A percentile compares a stretch with the other conserved stretches of the same genome.
Evolutionary conservation across 306 rosid genomes (phyloP).

Genomic region (Astragalus glycyphyllos): DNA sequence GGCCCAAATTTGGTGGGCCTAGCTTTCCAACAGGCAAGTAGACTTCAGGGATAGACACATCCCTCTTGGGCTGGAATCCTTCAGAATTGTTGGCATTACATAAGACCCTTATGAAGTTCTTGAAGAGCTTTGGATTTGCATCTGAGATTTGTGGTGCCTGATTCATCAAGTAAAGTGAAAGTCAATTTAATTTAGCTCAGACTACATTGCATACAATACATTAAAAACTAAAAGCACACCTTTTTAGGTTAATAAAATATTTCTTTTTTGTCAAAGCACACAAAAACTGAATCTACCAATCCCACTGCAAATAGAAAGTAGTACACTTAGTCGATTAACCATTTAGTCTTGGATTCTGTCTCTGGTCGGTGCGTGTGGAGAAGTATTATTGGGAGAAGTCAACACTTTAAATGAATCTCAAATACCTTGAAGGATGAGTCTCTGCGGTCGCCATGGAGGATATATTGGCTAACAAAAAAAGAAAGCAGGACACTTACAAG

Average conservation of each 20-base stretch:
- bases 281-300: neutral
- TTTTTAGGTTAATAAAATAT: conserved; percentile 3
- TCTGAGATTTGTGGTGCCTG: conserved; percentile 69
- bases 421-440: too few relatives aligned
- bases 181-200: neutral
- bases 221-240: conserved; percentile 4
- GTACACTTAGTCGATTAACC: too few relatives aligned
- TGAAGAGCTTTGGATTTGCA: conserved; percentile 56
- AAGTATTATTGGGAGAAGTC: too few relatives aligned
- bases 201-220: neutral
- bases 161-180: conserved; percentile 35
- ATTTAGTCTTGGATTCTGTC: too few relatives aligned
- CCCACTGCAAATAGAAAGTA: neutral
- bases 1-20: conserved; percentile 50
- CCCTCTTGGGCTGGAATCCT: conserved; percentile 66
- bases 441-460: too few relatives aligned
- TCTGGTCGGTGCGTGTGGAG: too few relatives aligned
- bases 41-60: conserved; percentile 71
- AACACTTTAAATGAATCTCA: too few relatives aligned
- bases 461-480: too few relatives aligned
- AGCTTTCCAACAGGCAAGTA: conserved; percentile 54
- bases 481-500: too few relatives aligned
- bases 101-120: conserved; percentile 59
- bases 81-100: conserved; percentile 79
- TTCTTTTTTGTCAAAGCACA: neutral